Evolutionary conservation across 768 basidiomycete genomes (phyloP), one percentile per base, ranked within the genome.

Genomic region (Harrya chromipes): DNA sequence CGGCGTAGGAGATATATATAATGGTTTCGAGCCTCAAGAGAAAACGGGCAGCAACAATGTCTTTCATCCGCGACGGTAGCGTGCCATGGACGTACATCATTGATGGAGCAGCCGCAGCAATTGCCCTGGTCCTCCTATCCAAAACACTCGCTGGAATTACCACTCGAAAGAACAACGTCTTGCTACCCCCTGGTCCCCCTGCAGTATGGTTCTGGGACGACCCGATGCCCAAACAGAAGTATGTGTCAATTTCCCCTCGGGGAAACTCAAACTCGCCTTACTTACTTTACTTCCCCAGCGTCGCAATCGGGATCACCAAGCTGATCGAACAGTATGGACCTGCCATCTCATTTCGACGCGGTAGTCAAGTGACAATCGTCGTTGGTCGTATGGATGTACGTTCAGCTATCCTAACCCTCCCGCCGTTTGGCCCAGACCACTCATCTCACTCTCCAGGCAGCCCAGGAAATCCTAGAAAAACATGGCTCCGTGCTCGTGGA

Each of bases 391-490:
- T 49, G 34, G 48, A 49, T 14, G 48, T 37, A 29, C 12, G 40
- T 19, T 21, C 33, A 16, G 4, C 16, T 14, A 33, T 16, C 16
- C 34, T 35, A 42, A 10, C 5, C 27, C 13, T 40, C n/a, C 20
- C 29, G 4, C 10, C 31, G 31, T n/a, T 17, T 13, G 20, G 23
- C 12, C 27, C n/a, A 37, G 29, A 10, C 5, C 8, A 17, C 31
- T 12, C 10, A 31, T 10, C 74, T 74, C 0, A n/a, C 23, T 78
- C 46, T 73, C 76, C 68, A 82, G 61, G 76, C 75, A 4, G 80
- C 80, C 0, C 68, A 76, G 0, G 79, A 83, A 4, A 76, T 83
- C 47, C 78, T 83, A 79, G 82, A 83, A 60, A 77, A 78, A 41
- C 76, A 81, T 55, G 80, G 82, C 0, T 76, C 73, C 0, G 56